These are phyloP conservation scores for Cyberlindnera maritima DNA, from an alignment of 805 yeast species.

Conservation along the genomic window DNA sequence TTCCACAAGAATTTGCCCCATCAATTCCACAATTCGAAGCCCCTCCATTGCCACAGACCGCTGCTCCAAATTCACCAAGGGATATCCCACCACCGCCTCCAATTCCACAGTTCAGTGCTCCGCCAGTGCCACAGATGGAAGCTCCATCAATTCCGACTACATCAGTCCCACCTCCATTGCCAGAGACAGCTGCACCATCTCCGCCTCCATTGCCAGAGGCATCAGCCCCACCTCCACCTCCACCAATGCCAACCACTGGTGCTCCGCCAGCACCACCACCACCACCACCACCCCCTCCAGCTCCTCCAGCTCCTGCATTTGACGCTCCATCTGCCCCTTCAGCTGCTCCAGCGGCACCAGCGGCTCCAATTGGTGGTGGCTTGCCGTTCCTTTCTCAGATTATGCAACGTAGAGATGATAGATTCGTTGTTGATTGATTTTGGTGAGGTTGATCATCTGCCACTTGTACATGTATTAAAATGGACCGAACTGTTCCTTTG, in stretches of 20 bases:
- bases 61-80: conserved; percentile 12
- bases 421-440: conserved; percentile 40
- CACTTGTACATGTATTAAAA: neutral
- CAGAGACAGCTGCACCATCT: conserved; percentile 21
- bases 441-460: neutral
- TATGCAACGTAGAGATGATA: conserved; percentile 45
- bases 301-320: conserved; percentile 11
- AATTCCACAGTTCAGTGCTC: conserved; percentile 27
- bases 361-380: conserved; percentile 33
- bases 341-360: conserved; percentile 10
- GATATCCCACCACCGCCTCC: conserved; percentile 27
- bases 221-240: conserved; percentile 11
- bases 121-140: conserved; percentile 5
- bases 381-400: conserved; percentile 51
- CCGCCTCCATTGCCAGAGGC: conserved; percentile 9
- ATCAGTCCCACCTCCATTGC: conserved; percentile 22
- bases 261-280: conserved; percentile 24
- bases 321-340: neutral
- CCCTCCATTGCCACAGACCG: conserved; percentile 32
- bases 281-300: conserved; percentile 10
- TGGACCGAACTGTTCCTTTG: neutral
- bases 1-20: conserved; percentile 32
- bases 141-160: conserved; percentile 26
- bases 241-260: conserved; percentile 24
- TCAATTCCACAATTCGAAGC: conserved; percentile 29